A percentile compares a stretch with the other conserved stretches of the same genome.
These are phyloP conservation scores for Triticum turgidum DNA, from an alignment of 176 grass and related monocot species.

Conservation along the genomic window DNA sequence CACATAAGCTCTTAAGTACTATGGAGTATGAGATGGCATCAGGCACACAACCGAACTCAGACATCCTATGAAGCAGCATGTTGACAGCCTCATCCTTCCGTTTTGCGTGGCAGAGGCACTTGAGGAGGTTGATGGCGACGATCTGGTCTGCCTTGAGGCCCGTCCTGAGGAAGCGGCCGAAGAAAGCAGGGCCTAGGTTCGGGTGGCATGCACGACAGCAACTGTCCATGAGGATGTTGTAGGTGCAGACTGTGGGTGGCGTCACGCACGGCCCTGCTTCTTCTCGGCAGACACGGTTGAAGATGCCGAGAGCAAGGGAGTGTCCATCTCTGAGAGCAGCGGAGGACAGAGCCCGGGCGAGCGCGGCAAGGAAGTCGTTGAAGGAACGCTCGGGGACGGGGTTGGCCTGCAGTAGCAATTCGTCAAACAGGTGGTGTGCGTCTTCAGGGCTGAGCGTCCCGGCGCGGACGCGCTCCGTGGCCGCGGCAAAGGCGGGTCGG, in stretches of 20 bases:
- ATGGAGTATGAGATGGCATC: background rate
- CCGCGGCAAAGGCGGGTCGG: background rate
- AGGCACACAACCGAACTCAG: conserved; percentile 17
- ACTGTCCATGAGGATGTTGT: background rate
- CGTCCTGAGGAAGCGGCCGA: background rate
- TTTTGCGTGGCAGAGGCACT: conserved; percentile 6
- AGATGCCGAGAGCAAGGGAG: background rate
- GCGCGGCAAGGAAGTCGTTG: background rate
- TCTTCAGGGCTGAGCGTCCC: background rate
- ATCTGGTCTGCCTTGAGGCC: background rate
- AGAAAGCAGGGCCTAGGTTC: background rate
- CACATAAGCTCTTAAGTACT: conserved; percentile 29
- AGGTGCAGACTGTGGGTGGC: background rate
- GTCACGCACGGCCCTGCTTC: background rate
- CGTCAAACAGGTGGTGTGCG: background rate
- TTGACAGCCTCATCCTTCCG: background rate
- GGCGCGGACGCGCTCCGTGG: background rate
- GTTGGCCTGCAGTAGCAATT: background rate
- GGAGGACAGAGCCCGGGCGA: background rate
- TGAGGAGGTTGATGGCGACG: background rate
- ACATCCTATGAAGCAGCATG: conserved; percentile 30
- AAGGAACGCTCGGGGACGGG: background rate
- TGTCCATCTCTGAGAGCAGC: background rate
- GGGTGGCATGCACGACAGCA: background rate
- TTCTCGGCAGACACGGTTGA: background rate